These are phyloP conservation scores for Helicocarpus griseus DNA, from an alignment of 2,329 filamentous ascomycete species.

Conservation along the genomic window DNA sequence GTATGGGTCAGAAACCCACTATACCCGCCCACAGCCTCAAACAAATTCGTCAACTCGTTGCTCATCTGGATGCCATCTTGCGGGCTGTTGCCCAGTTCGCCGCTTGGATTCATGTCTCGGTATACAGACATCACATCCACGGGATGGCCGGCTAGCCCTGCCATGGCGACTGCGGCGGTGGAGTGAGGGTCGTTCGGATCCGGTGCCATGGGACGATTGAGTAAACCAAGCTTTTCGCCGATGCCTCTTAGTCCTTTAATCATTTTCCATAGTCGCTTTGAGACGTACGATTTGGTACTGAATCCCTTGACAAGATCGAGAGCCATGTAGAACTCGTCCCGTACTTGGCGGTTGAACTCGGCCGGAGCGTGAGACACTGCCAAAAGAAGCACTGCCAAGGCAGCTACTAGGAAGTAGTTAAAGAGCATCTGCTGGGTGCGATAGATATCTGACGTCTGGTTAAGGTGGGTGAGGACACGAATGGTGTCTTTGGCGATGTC, in stretches of 20 bases:
- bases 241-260: conserved; percentile 55
- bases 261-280: conserved; percentile 54
- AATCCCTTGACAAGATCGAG: conserved; percentile 55
- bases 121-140: conserved; percentile 49
- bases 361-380: conserved; percentile 55
- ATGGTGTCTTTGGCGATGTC: conserved; percentile 58
- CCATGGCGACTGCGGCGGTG: conserved; percentile 56
- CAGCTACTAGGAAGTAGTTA: conserved; percentile 58
- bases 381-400: conserved; percentile 54
- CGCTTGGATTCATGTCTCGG: conserved; percentile 20
- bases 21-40: conserved; percentile 52
- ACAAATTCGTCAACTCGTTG: conserved; percentile 52
- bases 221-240: conserved; percentile 50
- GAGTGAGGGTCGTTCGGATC: conserved; percentile 48
- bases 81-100: conserved; percentile 43
- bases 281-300: conserved; percentile 51
- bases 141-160: conserved; percentile 52
- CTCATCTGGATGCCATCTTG: conserved; percentile 50
- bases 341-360: conserved; percentile 50
- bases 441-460: conserved; percentile 55
- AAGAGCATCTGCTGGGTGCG: conserved; percentile 54
- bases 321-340: conserved; percentile 59
- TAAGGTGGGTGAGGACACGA: conserved; percentile 50
- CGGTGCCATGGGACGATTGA: conserved; percentile 27
- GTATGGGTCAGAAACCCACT: conserved; percentile 27